Evolutionary conservation across 2,329 filamentous ascomycete genomes (phyloP).

Genomic region (Mariannaea sp.): DNA sequence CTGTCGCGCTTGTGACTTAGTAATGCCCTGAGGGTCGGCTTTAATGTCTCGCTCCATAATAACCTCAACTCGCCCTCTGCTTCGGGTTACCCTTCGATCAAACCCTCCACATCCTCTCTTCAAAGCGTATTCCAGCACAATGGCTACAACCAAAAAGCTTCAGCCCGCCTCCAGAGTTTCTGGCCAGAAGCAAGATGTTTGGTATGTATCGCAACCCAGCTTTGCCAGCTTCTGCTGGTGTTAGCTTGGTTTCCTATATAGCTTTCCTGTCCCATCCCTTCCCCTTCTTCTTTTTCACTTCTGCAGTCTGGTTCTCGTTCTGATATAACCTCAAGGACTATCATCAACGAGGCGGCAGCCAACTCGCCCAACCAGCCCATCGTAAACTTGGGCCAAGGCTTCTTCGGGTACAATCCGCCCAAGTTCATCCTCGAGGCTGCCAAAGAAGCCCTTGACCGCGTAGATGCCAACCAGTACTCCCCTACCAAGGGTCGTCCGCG

Average conservation of each 20-base stretch:
- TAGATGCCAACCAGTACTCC: slow-evolving; percentile 99
- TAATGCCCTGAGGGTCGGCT: slow-evolving; percentile 22
- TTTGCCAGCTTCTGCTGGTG: slow-evolving; percentile 9
- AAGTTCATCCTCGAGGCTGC: slow-evolving; percentile 89
- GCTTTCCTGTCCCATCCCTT: too few relatives aligned
- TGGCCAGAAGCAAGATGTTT: slow-evolving; percentile 57
- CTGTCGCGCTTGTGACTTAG: slow-evolving; percentile 15
- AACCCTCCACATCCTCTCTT: slow-evolving; percentile 25
- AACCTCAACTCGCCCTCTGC: slow-evolving; percentile 28
- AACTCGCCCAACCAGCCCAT: slow-evolving; percentile 67
- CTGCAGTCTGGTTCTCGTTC: too few relatives aligned
- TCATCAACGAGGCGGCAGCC: slow-evolving; percentile 68
- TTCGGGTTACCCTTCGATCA: slow-evolving; percentile 29
- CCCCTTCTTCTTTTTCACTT: too few relatives aligned
- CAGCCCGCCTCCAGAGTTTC: slow-evolving; percentile 57
- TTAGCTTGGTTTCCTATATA: background rate
- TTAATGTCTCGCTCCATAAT: slow-evolving; percentile 38
- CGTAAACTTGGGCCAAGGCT: slow-evolving; percentile 69
- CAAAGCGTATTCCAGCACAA: slow-evolving; percentile 40
- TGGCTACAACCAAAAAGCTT: slow-evolving; percentile 52
- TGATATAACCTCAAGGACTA: slow-evolving; percentile 53
- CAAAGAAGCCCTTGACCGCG: slow-evolving; percentile 83
- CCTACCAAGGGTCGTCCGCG: slow-evolving; percentile 92
- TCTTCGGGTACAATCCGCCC: slow-evolving; percentile 93
- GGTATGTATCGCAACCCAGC: slow-evolving; percentile 43